phyloP scores from a whole-genome alignment of 148 eudicot species.

The Silene conica region DNA sequence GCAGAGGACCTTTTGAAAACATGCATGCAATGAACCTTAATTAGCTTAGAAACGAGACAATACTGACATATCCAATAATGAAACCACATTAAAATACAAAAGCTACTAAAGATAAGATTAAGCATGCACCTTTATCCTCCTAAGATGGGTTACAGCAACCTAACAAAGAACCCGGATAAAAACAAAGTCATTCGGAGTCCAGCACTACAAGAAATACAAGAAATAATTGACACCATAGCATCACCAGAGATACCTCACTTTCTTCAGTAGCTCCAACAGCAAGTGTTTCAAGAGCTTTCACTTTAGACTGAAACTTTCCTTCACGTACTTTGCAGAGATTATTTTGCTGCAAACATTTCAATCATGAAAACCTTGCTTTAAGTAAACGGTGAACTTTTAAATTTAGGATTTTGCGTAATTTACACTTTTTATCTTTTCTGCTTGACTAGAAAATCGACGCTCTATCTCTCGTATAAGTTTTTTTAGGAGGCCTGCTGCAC shows the following conservation, averaged over 20 bases:
- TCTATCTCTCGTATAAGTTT: slow-evolving; percentile 80
- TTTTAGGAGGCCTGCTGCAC: slow-evolving; percentile 67
- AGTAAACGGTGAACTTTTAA: not conserved
- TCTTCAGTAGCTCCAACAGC: slow-evolving; percentile 78
- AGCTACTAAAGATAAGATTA: slow-evolving; percentile 16
- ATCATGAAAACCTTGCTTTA: slow-evolving; percentile 14
- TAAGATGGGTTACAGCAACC: slow-evolving; percentile 74
- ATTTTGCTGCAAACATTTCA: slow-evolving; percentile 58
- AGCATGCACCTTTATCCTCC: slow-evolving; percentile 59
- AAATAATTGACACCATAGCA: not conserved
- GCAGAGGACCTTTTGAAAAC: not conserved
- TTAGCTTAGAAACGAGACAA: not conserved
- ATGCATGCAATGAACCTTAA: not conserved
- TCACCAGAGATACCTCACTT: slow-evolving; percentile 55
- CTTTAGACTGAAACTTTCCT: slow-evolving; percentile 64
- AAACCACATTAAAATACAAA: slow-evolving; percentile 6
- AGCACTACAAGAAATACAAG: not conserved
- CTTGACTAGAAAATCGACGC: slow-evolving; percentile 65
- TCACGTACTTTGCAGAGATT: slow-evolving; percentile 65
- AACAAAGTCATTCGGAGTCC: slow-evolving; percentile 13
- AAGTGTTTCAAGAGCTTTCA: slow-evolving; percentile 78
- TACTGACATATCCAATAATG: slow-evolving; percentile 6
- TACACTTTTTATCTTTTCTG: slow-evolving; percentile 63
- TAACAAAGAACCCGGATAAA: slow-evolving; percentile 24
- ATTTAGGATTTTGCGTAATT: slow-evolving; percentile 13